Conservation (phyloP, 2,329 filamentous ascomycete species). For the Cladosporium phlei region DNA sequence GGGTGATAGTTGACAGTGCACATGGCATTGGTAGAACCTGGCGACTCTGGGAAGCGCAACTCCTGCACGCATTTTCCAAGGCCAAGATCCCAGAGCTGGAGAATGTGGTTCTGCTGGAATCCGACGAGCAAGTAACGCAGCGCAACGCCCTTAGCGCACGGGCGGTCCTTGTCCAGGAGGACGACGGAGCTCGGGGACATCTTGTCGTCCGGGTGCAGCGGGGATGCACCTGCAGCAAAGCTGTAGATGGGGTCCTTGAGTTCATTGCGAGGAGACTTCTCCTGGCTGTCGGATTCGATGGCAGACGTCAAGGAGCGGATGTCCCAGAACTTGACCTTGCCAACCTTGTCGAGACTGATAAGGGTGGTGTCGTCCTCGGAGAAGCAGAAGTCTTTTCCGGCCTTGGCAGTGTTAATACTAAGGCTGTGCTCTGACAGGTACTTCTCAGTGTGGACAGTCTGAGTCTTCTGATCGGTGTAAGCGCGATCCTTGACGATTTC, state of each 20-base stretch:
- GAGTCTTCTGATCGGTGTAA: constrained; percentile 49
- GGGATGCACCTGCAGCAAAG: constrained; percentile 58
- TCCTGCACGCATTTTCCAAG: constrained; percentile 95
- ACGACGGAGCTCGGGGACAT: constrained; percentile 95
- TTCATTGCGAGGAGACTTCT: constrained; percentile 43
- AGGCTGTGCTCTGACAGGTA: constrained; percentile 81
- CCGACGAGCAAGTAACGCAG: constrained; percentile 94
- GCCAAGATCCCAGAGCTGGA: constrained; percentile 96
- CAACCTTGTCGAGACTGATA: constrained; percentile 93
- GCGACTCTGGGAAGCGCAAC: constrained; percentile 78
- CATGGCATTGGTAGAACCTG: constrained; percentile 90
- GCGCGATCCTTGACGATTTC: constrained; percentile 46
- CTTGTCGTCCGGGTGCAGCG: constrained; percentile 58
- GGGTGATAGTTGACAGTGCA: constrained; percentile 96
- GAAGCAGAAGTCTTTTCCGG: constrained; percentile 96
- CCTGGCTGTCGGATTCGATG: constrained; percentile 40
- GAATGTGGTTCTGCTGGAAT: constrained; percentile 97
- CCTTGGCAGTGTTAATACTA: constrained; percentile 95
- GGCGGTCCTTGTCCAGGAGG: constrained; percentile 91
- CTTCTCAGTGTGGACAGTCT: constrained; percentile 75
- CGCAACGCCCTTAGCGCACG: constrained; percentile 84
- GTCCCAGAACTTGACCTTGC: constrained; percentile 97
- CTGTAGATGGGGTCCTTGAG: constrained; percentile 83
- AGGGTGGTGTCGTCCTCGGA: constrained; percentile 94
- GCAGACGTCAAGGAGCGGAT: constrained; percentile 67